Conservation (phyloP, 2,329 filamentous ascomycete species). For the Eutypella sp. region DNA sequence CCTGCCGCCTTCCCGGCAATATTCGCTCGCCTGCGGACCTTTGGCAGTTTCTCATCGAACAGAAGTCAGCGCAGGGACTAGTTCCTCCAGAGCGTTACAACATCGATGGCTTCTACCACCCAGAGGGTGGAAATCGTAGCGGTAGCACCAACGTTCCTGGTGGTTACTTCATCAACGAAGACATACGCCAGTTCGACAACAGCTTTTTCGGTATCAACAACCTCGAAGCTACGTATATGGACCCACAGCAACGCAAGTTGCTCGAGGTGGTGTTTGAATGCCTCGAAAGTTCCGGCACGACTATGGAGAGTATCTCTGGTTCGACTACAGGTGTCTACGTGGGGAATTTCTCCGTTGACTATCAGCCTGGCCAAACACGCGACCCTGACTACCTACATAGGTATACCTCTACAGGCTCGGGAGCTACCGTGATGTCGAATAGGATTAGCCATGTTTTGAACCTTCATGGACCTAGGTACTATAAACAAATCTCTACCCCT, state of each 20-base stretch:
- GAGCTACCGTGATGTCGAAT: slow-evolving; percentile 24
- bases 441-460: slow-evolving; percentile 29
- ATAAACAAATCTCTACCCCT: background rate
- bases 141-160: background rate
- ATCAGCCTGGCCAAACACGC: slow-evolving; percentile 6
- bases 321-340: slow-evolving; percentile 17
- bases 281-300: slow-evolving; percentile 12
- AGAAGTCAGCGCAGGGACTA: slow-evolving; percentile 6
- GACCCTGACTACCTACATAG: slow-evolving; percentile 20
- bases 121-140: background rate
- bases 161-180: slow-evolving; percentile 16
- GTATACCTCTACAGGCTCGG: slow-evolving; percentile 23
- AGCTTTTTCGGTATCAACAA: slow-evolving; percentile 20
- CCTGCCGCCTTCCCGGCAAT: slow-evolving; percentile 10
- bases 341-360: slow-evolving; percentile 21
- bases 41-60: slow-evolving; percentile 9
- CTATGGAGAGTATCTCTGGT: slow-evolving; percentile 5
- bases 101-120: slow-evolving; percentile 3
- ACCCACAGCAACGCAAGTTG: slow-evolving; percentile 26
- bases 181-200: slow-evolving; percentile 14
- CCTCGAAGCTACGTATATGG: slow-evolving; percentile 19
- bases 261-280: slow-evolving; percentile 32
- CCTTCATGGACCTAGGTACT: slow-evolving; percentile 22
- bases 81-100: slow-evolving; percentile 3
- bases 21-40: slow-evolving; percentile 2